Percentiles rank a stretch among this genome's conserved stretches.
These are phyloP conservation scores for Mycena galericulata DNA, from an alignment of 768 basidiomycete species.

Conservation along the genomic window DNA sequence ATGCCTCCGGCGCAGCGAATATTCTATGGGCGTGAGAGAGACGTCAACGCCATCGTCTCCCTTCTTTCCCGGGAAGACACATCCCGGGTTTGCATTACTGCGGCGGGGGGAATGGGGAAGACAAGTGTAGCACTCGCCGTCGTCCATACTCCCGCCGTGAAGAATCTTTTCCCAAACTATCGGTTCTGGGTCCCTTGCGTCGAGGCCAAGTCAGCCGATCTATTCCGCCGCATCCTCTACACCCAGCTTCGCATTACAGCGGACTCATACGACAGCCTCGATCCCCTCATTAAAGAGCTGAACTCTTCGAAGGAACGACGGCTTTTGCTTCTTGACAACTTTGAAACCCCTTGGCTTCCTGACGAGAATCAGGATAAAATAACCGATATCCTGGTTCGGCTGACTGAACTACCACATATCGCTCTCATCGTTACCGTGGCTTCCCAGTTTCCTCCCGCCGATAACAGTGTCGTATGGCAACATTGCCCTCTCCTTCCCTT, in stretches of 20 bases:
- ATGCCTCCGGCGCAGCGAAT: no score
- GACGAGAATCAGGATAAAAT: constrained; percentile 34
- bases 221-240: no score
- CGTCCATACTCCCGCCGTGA: constrained; percentile 39
- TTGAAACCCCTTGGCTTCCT: constrained; percentile 52
- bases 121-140: no score
- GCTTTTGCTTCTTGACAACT: constrained; percentile 52
- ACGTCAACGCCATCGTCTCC: no score
- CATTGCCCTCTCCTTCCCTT: constrained; percentile 26
- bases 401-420: constrained; percentile 41
- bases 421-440: constrained; percentile 51
- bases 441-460: constrained; percentile 36
- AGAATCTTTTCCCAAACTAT: constrained; percentile 35
- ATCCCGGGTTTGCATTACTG: no score
- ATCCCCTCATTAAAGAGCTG: no score
- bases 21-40: no score
- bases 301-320: constrained; percentile 36
- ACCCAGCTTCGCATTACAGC: no score
- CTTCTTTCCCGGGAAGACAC: no score
- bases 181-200: constrained; percentile 50
- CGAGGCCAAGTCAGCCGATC: constrained; percentile 39
- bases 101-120: no score
- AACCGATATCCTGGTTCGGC: constrained; percentile 36
- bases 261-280: no score
- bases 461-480: constrained; percentile 40